Conservation (phyloP, 2,329 filamentous ascomycete genomes). For the Venturia pyrina region DNA sequence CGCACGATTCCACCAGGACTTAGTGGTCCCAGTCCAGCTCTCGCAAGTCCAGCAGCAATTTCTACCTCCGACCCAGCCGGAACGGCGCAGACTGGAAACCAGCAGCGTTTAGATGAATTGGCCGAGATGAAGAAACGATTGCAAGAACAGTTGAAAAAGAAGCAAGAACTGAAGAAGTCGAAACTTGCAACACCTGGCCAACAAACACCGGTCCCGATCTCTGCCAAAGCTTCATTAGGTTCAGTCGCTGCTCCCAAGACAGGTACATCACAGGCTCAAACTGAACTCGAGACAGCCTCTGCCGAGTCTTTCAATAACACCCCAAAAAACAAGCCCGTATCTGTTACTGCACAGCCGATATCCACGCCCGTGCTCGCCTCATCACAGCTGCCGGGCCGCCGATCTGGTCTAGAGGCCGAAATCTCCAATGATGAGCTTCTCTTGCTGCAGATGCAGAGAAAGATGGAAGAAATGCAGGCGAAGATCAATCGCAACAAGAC, state of each 20-base stretch:
- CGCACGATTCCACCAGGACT: background rate
- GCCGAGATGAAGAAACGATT: background rate
- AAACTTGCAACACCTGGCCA: background rate
- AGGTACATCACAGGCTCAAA: background rate
- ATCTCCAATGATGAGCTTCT: constrained; percentile 29
- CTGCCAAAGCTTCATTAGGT: background rate
- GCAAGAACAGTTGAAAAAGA: background rate
- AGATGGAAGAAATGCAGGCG: constrained; percentile 34
- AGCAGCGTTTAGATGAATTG: background rate
- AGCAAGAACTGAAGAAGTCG: constrained; percentile 1
- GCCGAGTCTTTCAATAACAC: background rate
- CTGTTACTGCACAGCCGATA: background rate
- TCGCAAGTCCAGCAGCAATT: background rate
- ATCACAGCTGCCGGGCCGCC: background rate
- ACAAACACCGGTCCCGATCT: background rate
- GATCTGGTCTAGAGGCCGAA: constrained; percentile 32
- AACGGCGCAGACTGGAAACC: background rate
- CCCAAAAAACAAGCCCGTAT: background rate
- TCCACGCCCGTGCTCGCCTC: background rate
- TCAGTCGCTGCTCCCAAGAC: background rate
- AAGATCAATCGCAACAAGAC: constrained; percentile 28
- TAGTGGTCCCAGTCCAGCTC: background rate
- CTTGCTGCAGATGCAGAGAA: constrained; percentile 30
- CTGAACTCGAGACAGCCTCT: background rate
- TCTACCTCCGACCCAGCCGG: background rate